Evolutionary conservation across 2,329 filamentous ascomycete genomes (phyloP).

Genomic region (Torrubiella hemipterigena): DNA sequence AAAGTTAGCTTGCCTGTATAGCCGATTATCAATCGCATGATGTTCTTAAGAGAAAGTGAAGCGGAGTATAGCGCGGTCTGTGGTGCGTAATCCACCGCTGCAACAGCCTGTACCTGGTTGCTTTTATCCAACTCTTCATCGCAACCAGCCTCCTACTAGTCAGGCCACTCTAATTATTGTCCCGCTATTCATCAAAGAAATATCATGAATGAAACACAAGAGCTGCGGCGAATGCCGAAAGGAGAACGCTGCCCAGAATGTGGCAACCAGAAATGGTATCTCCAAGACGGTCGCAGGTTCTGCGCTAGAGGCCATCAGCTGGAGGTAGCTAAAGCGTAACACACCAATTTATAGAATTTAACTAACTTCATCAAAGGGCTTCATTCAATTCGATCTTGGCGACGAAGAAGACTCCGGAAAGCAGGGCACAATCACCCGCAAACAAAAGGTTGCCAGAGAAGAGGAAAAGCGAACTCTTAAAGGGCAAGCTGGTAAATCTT

Average conservation of each 20-base stretch:
- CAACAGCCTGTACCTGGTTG: too few species aligned
- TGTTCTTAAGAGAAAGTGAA: too few species aligned
- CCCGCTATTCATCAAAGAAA: background rate
- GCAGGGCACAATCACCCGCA: slow-evolving; percentile 40
- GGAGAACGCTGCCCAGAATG: slow-evolving; percentile 51
- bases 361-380: slow-evolving; percentile 24
- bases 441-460: slow-evolving; percentile 44
- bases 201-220: slow-evolving; percentile 26
- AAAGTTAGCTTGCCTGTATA: too few species aligned
- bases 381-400: slow-evolving; percentile 42
- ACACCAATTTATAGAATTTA: background rate
- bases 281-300: slow-evolving; percentile 65
- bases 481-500: slow-evolving; percentile 58
- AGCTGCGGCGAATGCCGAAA: slow-evolving; percentile 37
- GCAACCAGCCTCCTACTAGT: background rate
- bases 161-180: too few species aligned
- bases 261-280: slow-evolving; percentile 58
- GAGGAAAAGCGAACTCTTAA: slow-evolving; percentile 42
- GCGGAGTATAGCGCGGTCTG: too few species aligned
- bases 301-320: slow-evolving; percentile 73
- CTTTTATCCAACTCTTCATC: too few species aligned
- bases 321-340: slow-evolving; percentile 39
- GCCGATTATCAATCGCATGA: too few species aligned
- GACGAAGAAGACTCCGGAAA: slow-evolving; percentile 63
- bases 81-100: too few species aligned